Evolutionary conservation across 805 yeast species (phyloP).

Genomic region (Teunomyces lycoperdinae): DNA sequence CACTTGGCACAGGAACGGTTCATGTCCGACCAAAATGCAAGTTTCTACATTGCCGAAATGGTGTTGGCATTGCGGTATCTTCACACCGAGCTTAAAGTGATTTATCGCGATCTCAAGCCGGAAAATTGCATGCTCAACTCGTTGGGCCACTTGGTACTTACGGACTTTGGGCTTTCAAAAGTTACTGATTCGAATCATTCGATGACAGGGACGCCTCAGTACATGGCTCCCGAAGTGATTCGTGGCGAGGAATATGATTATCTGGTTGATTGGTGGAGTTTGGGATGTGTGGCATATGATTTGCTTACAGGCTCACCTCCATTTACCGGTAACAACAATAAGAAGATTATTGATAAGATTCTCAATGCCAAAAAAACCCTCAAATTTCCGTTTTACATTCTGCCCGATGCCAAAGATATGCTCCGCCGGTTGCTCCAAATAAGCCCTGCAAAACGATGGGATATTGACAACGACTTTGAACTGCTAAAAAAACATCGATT

Average conservation of each 20-base stretch:
- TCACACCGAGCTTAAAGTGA: slow-evolving; percentile 36
- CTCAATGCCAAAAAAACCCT: slow-evolving; percentile 28
- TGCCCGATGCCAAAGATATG: slow-evolving; percentile 42
- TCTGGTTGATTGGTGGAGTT: slow-evolving; percentile 48
- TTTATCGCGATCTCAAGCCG: slow-evolving; percentile 44
- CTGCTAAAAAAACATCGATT: slow-evolving; percentile 35
- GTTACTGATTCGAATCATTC: slow-evolving; percentile 26
- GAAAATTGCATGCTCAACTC: slow-evolving; percentile 45
- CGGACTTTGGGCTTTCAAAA: slow-evolving; percentile 45
- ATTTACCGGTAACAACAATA: slow-evolving; percentile 41
- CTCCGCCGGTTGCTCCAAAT: slow-evolving; percentile 35
- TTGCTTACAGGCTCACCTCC: slow-evolving; percentile 45
- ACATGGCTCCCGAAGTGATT: slow-evolving; percentile 48
- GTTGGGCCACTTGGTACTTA: slow-evolving; percentile 39
- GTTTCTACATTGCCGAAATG: slow-evolving; percentile 43
- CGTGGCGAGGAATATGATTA: slow-evolving; percentile 40
- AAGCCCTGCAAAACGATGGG: slow-evolving; percentile 35
- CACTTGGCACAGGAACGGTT: slow-evolving; percentile 29
- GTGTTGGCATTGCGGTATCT: slow-evolving; percentile 38
- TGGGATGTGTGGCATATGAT: slow-evolving; percentile 44
- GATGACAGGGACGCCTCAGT: slow-evolving; percentile 45
- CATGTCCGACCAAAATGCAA: slow-evolving; percentile 34
- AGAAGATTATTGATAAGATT: slow-evolving; percentile 39
- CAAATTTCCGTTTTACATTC: slow-evolving; percentile 39
- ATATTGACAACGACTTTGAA: slow-evolving; percentile 36